Percentiles rank a stretch among this genome's conserved stretches.
phyloP scores from a whole-genome alignment of 768 basidiomycete species.

The Trametes sanguinea region DNA sequence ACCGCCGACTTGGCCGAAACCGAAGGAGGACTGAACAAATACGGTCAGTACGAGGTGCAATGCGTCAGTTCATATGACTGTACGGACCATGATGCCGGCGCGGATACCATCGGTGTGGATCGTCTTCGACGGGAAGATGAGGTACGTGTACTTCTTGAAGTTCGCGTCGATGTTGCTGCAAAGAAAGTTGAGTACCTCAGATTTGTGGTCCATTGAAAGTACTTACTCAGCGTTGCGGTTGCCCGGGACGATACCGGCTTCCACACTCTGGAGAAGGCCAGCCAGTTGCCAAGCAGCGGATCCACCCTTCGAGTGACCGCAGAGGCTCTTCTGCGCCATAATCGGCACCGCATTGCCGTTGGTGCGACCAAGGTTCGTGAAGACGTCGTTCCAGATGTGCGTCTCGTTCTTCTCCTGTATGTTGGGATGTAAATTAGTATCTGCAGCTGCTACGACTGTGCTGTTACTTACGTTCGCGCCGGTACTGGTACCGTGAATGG shows the following conservation, averaged over 20 bases:
- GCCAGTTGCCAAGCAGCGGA: slow-evolving; percentile 98
- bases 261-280: slow-evolving; percentile 85
- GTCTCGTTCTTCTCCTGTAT: slow-evolving; percentile 94
- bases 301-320: slow-evolving; percentile 98
- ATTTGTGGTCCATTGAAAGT: not conserved
- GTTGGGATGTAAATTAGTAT: slow-evolving; percentile 14
- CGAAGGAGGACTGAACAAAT: slow-evolving; percentile 76
- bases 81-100: slow-evolving; percentile 79
- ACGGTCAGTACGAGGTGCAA: slow-evolving; percentile 7
- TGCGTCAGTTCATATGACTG: not conserved
- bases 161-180: slow-evolving; percentile 87
- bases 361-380: slow-evolving; percentile 85
- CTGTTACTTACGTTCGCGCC: slow-evolving; percentile 63
- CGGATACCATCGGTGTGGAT: slow-evolving; percentile 93
- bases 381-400: slow-evolving; percentile 93
- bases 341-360: slow-evolving; percentile 96
- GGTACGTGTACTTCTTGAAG: slow-evolving; percentile 84
- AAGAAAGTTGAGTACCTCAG: not conserved
- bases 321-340: slow-evolving; percentile 95
- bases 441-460: not conserved
- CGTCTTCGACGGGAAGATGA: slow-evolving; percentile 97
- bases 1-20: slow-evolving; percentile 98
- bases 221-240: slow-evolving; percentile 96
- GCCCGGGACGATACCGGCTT: slow-evolving; percentile 86
- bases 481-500: slow-evolving; percentile 89